A percentile compares a stretch with the other conserved stretches of the same genome.
These are phyloP conservation scores for Leccinum olivaceopallidum DNA, from an alignment of 768 basidiomycete species.

Conservation along the genomic window DNA sequence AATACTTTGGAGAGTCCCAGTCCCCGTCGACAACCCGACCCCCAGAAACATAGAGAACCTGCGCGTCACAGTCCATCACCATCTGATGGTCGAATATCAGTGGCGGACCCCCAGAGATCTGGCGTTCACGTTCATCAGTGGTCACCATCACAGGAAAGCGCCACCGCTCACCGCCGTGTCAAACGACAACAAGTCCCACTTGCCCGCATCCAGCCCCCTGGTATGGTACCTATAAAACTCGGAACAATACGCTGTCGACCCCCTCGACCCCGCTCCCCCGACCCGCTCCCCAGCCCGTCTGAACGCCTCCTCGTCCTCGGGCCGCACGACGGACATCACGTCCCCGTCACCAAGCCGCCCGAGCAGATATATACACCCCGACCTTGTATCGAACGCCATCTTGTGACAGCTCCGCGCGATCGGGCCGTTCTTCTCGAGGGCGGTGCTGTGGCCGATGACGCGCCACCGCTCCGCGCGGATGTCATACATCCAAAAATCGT, in stretches of 20 bases:
- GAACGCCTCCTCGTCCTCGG: constrained; percentile 23
- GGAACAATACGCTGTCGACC: constrained; percentile 44
- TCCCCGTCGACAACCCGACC: constrained; percentile 72
- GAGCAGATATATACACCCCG: constrained; percentile 70
- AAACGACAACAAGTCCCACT: constrained; percentile 70
- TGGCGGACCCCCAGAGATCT: constrained; percentile 70
- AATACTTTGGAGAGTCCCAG: constrained; percentile 58
- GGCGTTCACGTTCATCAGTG: not conserved
- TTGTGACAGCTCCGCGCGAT: constrained; percentile 76
- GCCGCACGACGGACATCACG: constrained; percentile 25
- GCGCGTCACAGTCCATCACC: constrained; percentile 67
- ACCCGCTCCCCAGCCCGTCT: constrained; percentile 25
- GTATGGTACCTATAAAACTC: constrained; percentile 73
- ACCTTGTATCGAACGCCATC: constrained; percentile 76
- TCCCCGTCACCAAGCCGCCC: constrained; percentile 66
- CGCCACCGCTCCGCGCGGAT: constrained; percentile 62
- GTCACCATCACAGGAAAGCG: no score
- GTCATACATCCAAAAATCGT: constrained; percentile 79
- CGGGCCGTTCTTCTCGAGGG: constrained; percentile 62
- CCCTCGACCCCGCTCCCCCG: constrained; percentile 1
- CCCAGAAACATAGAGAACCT: constrained; percentile 75
- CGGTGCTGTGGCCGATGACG: constrained; percentile 55
- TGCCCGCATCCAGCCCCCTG: constrained; percentile 46
- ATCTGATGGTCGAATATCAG: constrained; percentile 82
- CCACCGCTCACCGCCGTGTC: constrained; percentile 59